phyloP scores from a whole-genome alignment of 1,284 basidiomycete species.

The Phaffia rhodozyma region DNA sequence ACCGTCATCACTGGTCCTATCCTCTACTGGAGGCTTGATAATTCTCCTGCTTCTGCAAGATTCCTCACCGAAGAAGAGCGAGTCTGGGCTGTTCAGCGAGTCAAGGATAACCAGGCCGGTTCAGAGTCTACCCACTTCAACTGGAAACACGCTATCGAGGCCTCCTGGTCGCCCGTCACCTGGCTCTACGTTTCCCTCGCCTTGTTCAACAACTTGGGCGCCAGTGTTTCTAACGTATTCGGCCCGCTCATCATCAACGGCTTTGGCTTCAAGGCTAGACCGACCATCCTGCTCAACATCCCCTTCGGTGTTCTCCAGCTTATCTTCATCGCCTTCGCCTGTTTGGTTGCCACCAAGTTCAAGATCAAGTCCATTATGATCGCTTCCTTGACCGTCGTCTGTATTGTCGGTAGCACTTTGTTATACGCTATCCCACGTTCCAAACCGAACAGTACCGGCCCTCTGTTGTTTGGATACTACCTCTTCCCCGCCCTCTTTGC shows the following conservation, averaged over 20 bases:
- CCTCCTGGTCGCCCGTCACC: constrained; percentile 32
- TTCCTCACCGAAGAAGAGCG: constrained; percentile 35
- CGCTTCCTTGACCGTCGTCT: constrained; percentile 14
- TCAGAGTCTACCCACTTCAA: constrained; percentile 32
- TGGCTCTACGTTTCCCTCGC: constrained; percentile 32
- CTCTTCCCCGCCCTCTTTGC: constrained; percentile 35
- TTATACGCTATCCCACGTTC: constrained; percentile 21
- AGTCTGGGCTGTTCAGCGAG: constrained; percentile 34
- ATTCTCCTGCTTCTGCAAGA: constrained; percentile 30
- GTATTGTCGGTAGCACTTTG: constrained; percentile 10
- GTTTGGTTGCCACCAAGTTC: constrained; percentile 24
- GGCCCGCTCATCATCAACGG: constrained; percentile 26
- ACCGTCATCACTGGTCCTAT: constrained; percentile 32
- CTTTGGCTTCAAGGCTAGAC: constrained; percentile 26
- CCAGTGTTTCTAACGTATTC: constrained; percentile 27
- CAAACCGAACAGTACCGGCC: constrained; percentile 19
- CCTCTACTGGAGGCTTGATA: constrained; percentile 30
- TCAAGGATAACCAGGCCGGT: constrained; percentile 36
- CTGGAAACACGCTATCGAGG: constrained; percentile 32
- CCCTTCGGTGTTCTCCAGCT: constrained; percentile 22
- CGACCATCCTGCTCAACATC: constrained; percentile 26
- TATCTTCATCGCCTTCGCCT: constrained; percentile 1
- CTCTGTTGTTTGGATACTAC: constrained; percentile 35
- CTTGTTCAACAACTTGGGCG: constrained; percentile 25
- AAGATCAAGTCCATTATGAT: constrained; percentile 22